Base-by-base conservation (phyloP, 441 rosid species). In the Flueggea neowawraea region DNA sequence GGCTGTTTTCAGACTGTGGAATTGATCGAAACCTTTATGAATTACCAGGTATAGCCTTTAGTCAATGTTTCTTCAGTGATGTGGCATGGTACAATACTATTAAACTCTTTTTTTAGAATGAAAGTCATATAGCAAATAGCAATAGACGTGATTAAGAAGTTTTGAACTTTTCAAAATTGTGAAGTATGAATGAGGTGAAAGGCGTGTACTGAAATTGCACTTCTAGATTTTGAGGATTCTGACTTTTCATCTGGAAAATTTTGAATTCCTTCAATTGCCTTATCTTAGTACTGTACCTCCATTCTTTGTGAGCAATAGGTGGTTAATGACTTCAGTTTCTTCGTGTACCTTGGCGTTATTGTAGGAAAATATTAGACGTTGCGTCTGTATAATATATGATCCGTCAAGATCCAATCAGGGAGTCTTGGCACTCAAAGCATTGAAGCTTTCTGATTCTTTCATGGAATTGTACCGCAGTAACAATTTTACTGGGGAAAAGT, bases 371-470 rank as follows among this genome's bases (percentile, higher is more conserved):
- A 95, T 95, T 65, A 91, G 78, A 79, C 80, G 96, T 69, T 95
- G 99, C 68, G 99, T 95, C 9, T 89, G 99, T 75, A 89, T 95
- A 65, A 86, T 95, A 51, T 95, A 91, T 73, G 99, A 95, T 77
- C 99, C 99, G 69, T 89, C 99, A 44, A 84, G 87, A 70, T 82
- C 97, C 57, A 80, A 80, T 73, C 96, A 86, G 58, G 98, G 98
- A 6, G 95, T 87, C 55, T 69, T 89, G 67, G 97, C 99, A 74
- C 79, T 95, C 71, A 95, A 91, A 87, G 99, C 99, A 54, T 66
- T 95, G 78, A 95, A 95, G 87, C 89, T 95, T 60, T 95, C 97
- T 31, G 95, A 95, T 75, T 83, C 96, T 31, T 95, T 95, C 69
- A 95, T 95, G 99, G 97, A 95, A 5, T 78, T 91, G 32, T 89